Conservation (phyloP, 2,329 filamentous ascomycete species). For the Xylaria sp. region DNA sequence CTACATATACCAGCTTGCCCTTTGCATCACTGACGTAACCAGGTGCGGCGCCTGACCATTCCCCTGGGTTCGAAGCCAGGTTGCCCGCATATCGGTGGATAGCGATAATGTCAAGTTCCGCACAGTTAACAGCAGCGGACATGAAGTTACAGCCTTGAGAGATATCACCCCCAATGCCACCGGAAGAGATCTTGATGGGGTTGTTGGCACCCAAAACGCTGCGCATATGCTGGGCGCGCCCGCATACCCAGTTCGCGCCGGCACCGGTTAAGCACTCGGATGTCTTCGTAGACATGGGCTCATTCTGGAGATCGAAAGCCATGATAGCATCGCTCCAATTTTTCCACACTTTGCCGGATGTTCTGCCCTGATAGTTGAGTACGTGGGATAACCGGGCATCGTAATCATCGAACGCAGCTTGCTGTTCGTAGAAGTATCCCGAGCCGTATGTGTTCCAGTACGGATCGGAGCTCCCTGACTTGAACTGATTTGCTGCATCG, state of each 20-base stretch:
- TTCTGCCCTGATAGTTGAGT: conserved; percentile 48
- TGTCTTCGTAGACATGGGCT: conserved; percentile 47
- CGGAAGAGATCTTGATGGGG: conserved; percentile 49
- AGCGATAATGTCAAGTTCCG: conserved; percentile 46
- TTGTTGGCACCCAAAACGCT: conserved; percentile 43
- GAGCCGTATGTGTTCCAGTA: conserved; percentile 36
- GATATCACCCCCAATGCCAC: conserved; percentile 50
- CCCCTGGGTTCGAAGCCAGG: conserved; percentile 34
- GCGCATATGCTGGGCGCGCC: conserved; percentile 46
- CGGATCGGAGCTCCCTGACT: conserved; percentile 26
- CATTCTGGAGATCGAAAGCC: conserved; percentile 52
- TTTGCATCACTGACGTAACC: conserved; percentile 43
- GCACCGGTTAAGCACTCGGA: conserved; percentile 43
- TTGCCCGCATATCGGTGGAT: conserved; percentile 47
- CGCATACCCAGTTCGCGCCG: conserved; percentile 48
- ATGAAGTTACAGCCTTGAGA: conserved; percentile 48
- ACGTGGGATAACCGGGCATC: conserved; percentile 48
- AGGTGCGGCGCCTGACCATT: conserved; percentile 44
- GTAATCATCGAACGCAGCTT: conserved; percentile 47
- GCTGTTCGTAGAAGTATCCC: conserved; percentile 47
- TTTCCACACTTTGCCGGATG: conserved; percentile 50
- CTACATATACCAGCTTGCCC: conserved; percentile 49
- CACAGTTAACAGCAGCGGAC: conserved; percentile 44
- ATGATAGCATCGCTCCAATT: conserved; percentile 50
- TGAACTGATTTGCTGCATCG: conserved; percentile 40